These are phyloP conservation scores for Picea sitchensis DNA, from an alignment of 75 land plant genomes.

Conservation along the genomic window DNA sequence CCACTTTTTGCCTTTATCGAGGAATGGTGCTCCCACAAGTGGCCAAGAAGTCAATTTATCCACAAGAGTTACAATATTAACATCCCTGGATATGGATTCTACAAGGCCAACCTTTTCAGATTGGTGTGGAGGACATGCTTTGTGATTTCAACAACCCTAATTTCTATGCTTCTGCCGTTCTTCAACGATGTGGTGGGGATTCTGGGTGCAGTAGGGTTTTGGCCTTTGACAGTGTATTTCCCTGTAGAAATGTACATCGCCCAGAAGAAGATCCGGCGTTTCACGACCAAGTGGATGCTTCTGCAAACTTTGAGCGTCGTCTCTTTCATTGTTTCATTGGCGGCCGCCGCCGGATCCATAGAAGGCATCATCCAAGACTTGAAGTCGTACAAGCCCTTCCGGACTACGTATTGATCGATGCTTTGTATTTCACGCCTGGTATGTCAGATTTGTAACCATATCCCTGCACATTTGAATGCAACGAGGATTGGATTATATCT, in stretches of 20 bases:
- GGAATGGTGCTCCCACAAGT: slow-evolving; percentile 11
- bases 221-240: slow-evolving; percentile 63
- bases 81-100: slow-evolving; percentile 6
- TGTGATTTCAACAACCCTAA: slow-evolving; percentile 34
- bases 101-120: slow-evolving; percentile 27
- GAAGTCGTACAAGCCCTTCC: background rate
- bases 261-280: slow-evolving; percentile 17
- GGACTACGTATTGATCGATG: background rate
- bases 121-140: slow-evolving; percentile 42
- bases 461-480: no score
- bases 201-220: slow-evolving; percentile 46
- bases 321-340: background rate
- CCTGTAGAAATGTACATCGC: slow-evolving; percentile 47
- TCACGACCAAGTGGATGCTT: slow-evolving; percentile 20
- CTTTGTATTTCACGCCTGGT: no score
- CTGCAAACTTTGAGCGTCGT: background rate
- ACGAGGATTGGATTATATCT: no score
- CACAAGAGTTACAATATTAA: slow-evolving; percentile 12
- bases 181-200: slow-evolving; percentile 49
- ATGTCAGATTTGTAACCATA: no score
- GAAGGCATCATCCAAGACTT: slow-evolving; percentile 40
- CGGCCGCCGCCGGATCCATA: slow-evolving; percentile 56
- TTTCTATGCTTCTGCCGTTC: slow-evolving; percentile 47
- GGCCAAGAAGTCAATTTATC: slow-evolving; percentile 28
- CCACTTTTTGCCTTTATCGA: slow-evolving; percentile 36